phyloP scores from a whole-genome alignment of 805 yeast species.

The Sugiyamaella smithiae region DNA sequence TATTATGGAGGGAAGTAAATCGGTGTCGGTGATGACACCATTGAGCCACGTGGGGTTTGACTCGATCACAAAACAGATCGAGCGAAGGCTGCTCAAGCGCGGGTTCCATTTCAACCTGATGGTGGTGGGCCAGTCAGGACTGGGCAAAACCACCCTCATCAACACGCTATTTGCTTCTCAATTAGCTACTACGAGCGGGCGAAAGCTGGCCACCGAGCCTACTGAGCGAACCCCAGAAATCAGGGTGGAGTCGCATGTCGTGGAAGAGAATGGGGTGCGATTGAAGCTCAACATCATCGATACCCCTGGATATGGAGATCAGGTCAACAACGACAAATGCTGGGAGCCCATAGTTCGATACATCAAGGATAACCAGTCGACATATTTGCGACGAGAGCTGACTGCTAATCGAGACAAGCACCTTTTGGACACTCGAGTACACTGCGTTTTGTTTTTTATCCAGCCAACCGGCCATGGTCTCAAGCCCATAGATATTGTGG shows the following conservation, averaged over 20 bases:
- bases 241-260: constrained; percentile 41
- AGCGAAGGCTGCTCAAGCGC: constrained; percentile 81
- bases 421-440: constrained; percentile 87
- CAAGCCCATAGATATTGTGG: constrained; percentile 75
- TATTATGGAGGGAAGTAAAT: constrained; percentile 1
- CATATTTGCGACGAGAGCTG: constrained; percentile 86
- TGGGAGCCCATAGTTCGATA: constrained; percentile 96
- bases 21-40: constrained; percentile 12
- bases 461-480: constrained; percentile 88
- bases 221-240: constrained; percentile 85
- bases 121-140: constrained; percentile 88
- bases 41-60: constrained; percentile 88
- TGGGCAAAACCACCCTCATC: constrained; percentile 89
- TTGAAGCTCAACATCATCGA: constrained; percentile 86
- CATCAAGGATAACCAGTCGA: constrained; percentile 92
- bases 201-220: constrained; percentile 65
- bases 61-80: constrained; percentile 93
- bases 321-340: constrained; percentile 88
- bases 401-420: constrained; percentile 87
- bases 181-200: constrained; percentile 70
- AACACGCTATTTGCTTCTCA: constrained; percentile 88
- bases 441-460: constrained; percentile 86
- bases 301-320: constrained; percentile 98
- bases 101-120: constrained; percentile 94
- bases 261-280: constrained; percentile 83